A percentile compares a stretch with the other conserved stretches of the same genome.
Conservation (phyloP, 2,329 filamentous ascomycete genomes). For the Aspergillus puulaauensis region DNA sequence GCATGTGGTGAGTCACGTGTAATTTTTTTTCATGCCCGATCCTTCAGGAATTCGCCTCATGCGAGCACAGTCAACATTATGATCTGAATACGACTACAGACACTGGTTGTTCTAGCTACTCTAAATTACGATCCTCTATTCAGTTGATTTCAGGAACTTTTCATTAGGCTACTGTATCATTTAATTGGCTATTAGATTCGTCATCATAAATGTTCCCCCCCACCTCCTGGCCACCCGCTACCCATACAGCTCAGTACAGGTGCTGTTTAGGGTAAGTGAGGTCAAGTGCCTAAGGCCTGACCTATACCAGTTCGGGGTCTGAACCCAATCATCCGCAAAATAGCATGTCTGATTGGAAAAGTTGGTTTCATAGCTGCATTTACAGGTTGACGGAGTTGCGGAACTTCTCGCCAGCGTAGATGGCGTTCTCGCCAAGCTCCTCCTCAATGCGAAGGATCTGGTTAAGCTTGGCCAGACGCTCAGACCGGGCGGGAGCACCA, state of each 20-base stretch:
- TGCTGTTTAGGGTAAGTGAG: constrained; percentile 3
- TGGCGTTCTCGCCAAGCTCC: constrained; percentile 86
- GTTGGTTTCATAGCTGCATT: constrained; percentile 33
- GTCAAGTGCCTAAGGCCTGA: constrained; percentile 6
- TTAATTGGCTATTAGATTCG: constrained; percentile 22
- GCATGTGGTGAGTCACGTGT: constrained; percentile 20
- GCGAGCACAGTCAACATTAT: background rate
- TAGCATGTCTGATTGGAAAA: background rate
- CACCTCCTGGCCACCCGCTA: constrained; percentile 5
- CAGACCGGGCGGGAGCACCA: constrained; percentile 90
- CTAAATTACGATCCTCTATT: background rate
- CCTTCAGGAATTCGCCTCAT: background rate
- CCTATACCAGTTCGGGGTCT: constrained; percentile 7
- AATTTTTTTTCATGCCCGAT: constrained; percentile 19
- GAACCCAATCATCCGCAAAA: constrained; percentile 7
- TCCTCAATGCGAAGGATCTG: constrained; percentile 99
- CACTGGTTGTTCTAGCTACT: background rate
- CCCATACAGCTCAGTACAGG: constrained; percentile 1
- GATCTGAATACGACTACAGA: background rate
- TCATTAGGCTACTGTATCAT: constrained; percentile 25
- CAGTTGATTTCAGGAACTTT: constrained; percentile 11
- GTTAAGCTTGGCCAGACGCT: constrained; percentile 99
- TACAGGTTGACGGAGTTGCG: constrained; percentile 86
- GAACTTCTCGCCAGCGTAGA: constrained; percentile 93
- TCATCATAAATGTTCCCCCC: constrained; percentile 25